A percentile compares a stretch with the other conserved stretches of the same genome.
phyloP scores from a whole-genome alignment of 2,329 filamentous ascomycete species.

The Penicillium occitanis region DNA sequence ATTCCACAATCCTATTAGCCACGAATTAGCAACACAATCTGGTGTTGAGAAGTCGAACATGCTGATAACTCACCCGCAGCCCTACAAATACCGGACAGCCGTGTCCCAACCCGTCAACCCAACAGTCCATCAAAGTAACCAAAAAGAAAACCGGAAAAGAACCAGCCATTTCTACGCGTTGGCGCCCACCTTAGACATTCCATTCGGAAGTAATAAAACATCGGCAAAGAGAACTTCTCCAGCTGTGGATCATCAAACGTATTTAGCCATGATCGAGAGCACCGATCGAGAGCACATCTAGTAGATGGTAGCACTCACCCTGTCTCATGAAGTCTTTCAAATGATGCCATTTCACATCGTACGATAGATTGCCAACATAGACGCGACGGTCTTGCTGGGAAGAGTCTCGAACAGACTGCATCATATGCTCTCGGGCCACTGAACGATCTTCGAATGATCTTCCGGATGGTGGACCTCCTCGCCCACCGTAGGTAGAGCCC shows the following conservation, averaged over 20 bases:
- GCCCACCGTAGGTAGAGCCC: conserved; percentile 58
- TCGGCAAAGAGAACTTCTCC: conserved; percentile 99
- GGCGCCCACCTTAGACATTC: conserved; percentile 99
- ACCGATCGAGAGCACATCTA: conserved; percentile 16
- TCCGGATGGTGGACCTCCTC: conserved; percentile 63
- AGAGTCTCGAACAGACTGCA: conserved; percentile 87
- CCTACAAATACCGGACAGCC: conserved; percentile 91
- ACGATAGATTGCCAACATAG: conserved; percentile 98
- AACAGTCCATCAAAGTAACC: conserved; percentile 75
- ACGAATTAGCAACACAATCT: not conserved
- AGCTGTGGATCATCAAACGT: conserved; percentile 57
- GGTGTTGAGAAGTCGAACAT: conserved; percentile 2
- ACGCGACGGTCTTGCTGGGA: conserved; percentile 98
- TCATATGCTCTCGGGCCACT: conserved; percentile 88
- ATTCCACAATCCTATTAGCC: conserved; percentile 90
- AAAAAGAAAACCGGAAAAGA: conserved; percentile 58
- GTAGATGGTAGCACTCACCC: conserved; percentile 63
- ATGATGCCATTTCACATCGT: conserved; percentile 99
- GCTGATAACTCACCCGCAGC: conserved; percentile 84
- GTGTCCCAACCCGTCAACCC: conserved; percentile 98
- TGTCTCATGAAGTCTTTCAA: conserved; percentile 99
- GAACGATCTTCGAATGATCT: conserved; percentile 82
- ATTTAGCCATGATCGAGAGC: conserved; percentile 32
- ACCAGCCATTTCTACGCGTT: conserved; percentile 84
- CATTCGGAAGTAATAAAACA: conserved; percentile 98